Base-by-base conservation (phyloP, 1,284 basidiomycete genomes). In the Marasmius fiardii region DNA sequence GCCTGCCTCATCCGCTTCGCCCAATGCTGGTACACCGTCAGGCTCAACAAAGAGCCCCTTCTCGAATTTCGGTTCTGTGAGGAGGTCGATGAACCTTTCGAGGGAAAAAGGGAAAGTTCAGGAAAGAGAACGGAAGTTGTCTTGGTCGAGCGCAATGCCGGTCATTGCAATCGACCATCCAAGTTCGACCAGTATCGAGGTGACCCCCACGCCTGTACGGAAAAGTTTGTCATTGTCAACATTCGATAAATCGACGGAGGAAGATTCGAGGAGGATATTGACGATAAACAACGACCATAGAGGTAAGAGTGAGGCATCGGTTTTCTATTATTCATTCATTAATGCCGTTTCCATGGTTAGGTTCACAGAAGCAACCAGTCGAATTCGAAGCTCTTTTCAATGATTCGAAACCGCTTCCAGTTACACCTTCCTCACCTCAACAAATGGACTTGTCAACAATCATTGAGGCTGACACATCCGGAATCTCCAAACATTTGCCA, bases 381-480 rank as follows among this genome's bases (percentile, higher is more conserved):
- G n/a, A 41, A 14, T 41, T 7, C 16, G 28, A 31, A 31, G 28
- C 28, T 10, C 28, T 31, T 31, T n/a, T n/a, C 2, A 18, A 7
- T 41, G 39, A 41, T 41, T 7, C 39, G 14, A 41, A 41, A n/a
- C 39, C 39, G 11, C 44, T 24, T 11, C 44, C 26, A 23, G 14
- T 23, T 6, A 16, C 21, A 11, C 26, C 26, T 45, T 16, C 47
- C 18, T 26, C 31, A 31, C 47, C 47, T 31, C 4, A 23, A 4
- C n/a, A 41, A 31, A 43, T 54, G 14, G 57, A 58, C 26, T 41
- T 58, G 16, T 58, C 57, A 2, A 58, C 57, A 20, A 58, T 58
- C 7, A 52, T 58, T 34, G 57, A 58, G 39, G 57, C 57, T n/a
- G 57, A 58, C 35, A 51, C 57, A 16, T 58, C 57, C 18, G 57